These are phyloP conservation scores for Penicillium sp. DNA, from an alignment of 2,329 filamentous ascomycete genomes.

Conservation along the genomic window DNA sequence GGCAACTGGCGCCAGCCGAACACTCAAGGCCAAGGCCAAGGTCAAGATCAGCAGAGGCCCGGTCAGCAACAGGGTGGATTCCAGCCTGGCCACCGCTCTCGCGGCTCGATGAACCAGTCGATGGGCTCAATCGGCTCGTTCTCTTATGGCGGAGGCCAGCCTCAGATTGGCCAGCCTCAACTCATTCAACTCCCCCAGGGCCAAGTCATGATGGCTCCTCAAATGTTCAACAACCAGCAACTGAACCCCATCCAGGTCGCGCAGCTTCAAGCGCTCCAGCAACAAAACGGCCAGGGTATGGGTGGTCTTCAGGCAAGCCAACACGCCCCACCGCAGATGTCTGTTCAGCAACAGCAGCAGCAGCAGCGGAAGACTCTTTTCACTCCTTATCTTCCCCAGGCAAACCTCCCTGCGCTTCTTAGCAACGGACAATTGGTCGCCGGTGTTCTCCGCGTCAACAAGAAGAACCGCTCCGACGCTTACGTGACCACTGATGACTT, in stretches of 20 bases:
- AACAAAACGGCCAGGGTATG: slow-evolving; percentile 76
- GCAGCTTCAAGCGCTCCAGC: slow-evolving; percentile 90
- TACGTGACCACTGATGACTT: slow-evolving; percentile 95
- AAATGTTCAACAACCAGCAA: slow-evolving; percentile 82
- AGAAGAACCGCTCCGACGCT: slow-evolving; percentile 98
- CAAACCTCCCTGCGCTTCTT: slow-evolving; percentile 85
- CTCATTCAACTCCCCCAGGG: slow-evolving; percentile 81
- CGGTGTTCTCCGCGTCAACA: slow-evolving; percentile 96
- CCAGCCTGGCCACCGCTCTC: slow-evolving; percentile 87
- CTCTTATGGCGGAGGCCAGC: slow-evolving; percentile 64
- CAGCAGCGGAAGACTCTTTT: slow-evolving; percentile 98
- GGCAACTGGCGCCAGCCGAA: slow-evolving; percentile 94
- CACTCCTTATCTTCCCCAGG: slow-evolving; percentile 95
- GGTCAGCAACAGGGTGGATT: slow-evolving; percentile 72
- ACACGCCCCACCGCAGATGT: slow-evolving; percentile 66
- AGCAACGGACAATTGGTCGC: slow-evolving; percentile 92
- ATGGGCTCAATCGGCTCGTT: slow-evolving; percentile 82
- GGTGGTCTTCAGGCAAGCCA: slow-evolving; percentile 69
- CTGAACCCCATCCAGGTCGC: slow-evolving; percentile 84
- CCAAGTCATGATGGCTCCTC: slow-evolving; percentile 79
- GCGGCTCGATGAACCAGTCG: slow-evolving; percentile 83
- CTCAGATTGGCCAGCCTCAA: slow-evolving; percentile 68
- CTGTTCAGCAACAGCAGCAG: slow-evolving; percentile 62
- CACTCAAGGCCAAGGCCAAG: slow-evolving; percentile 47
- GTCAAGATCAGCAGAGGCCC: slow-evolving; percentile 56